Evolutionary conservation across 2,329 filamentous ascomycete species (phyloP).

Genomic region (Whalleya microplaca): DNA sequence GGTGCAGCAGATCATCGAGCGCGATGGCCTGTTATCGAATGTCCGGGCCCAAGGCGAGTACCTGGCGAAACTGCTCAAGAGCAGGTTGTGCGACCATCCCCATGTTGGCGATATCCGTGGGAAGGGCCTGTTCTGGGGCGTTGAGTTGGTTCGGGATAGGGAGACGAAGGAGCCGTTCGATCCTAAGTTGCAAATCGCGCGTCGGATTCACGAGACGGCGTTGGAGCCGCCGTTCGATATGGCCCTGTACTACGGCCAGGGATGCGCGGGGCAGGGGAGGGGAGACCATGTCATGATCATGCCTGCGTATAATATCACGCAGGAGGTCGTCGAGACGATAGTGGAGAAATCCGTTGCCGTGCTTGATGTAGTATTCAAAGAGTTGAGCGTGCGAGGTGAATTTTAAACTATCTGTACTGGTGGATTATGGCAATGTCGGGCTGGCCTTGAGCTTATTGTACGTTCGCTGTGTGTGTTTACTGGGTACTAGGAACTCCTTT

Average conservation of each 20-base stretch:
- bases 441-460: too few relatives aligned
- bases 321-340: constrained; percentile 21
- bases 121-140: constrained; percentile 49
- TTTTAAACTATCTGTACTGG: background rate
- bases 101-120: constrained; percentile 49
- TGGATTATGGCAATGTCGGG: too few relatives aligned
- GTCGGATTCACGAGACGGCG: too few relatives aligned
- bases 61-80: constrained; percentile 36
- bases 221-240: constrained; percentile 8
- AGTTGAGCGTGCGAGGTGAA: constrained; percentile 3
- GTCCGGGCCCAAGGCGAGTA: constrained; percentile 38
- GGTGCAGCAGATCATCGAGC: constrained; percentile 44
- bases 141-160: constrained; percentile 47
- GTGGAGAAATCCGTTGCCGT: constrained; percentile 21
- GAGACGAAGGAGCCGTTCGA: constrained; percentile 39
- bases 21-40: constrained; percentile 41
- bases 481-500: too few relatives aligned
- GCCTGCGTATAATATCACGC: constrained; percentile 30
- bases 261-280: constrained; percentile 22
- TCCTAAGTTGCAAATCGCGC: constrained; percentile 21
- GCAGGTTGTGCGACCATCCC: constrained; percentile 37
- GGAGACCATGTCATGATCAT: constrained; percentile 32
- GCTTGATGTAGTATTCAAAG: constrained; percentile 14
- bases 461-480: too few relatives aligned
- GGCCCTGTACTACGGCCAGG: constrained; percentile 27